These are phyloP conservation scores for Talaromyces albobiverticillius DNA, from an alignment of 2,329 filamentous ascomycete species.

Conservation along the genomic window DNA sequence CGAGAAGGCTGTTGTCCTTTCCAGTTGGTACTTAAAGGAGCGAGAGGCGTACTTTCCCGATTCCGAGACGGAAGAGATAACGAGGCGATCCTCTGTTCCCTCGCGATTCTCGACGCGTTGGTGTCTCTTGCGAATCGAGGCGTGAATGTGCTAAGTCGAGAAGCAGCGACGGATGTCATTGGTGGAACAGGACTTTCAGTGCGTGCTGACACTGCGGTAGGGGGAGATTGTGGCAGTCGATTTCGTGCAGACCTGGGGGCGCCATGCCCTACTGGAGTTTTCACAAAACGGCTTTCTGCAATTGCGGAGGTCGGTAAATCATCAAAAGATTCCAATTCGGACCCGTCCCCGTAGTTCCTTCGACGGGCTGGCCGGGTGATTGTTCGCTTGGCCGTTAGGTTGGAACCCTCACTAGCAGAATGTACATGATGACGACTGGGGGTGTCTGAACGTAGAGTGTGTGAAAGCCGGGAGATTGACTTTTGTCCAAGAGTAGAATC, in stretches of 20 bases:
- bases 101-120: conserved; percentile 62
- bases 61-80: conserved; percentile 32
- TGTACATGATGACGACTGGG: conserved; percentile 46
- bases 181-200: conserved; percentile 48
- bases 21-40: conserved; percentile 57
- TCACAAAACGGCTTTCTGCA: conserved; percentile 77
- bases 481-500: conserved; percentile 46
- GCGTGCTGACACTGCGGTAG: conserved; percentile 23
- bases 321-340: conserved; percentile 89
- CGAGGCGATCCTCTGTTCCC: conserved; percentile 58
- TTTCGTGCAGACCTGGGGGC: conserved; percentile 61
- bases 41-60: conserved; percentile 45
- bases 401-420: conserved; percentile 49
- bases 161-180: conserved; percentile 51
- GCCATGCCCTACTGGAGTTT: conserved; percentile 69
- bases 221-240: conserved; percentile 45
- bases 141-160: conserved; percentile 48
- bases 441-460: conserved; percentile 46
- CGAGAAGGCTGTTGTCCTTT: conserved; percentile 54
- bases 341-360: conserved; percentile 83
- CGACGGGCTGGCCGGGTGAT: conserved; percentile 69
- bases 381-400: conserved; percentile 62
- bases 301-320: conserved; percentile 85
- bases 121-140: conserved; percentile 67
- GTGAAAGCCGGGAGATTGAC: conserved; percentile 39